Base-by-base conservation (phyloP, 331 rosid genomes). In the Pyracantha coccinea region DNA sequence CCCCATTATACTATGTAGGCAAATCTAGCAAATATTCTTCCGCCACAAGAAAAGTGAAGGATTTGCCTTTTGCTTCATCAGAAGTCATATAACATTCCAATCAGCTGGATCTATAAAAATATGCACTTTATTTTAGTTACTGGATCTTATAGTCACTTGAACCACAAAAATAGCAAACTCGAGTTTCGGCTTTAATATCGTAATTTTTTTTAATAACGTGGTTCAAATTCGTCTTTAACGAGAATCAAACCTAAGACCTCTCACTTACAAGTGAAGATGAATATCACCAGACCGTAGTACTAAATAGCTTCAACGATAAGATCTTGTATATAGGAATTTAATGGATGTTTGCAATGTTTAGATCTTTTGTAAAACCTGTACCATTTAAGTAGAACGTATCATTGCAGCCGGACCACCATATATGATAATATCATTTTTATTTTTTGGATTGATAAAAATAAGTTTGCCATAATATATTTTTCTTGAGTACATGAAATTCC, bases 11-110 rank as follows among this genome's bases (percentile, higher is more conserved):
- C 31, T 61, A 21, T 68, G 69, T 64, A 20, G 38, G 35, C 66
- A 81, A 77, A 81, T 82, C 82, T 45, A 14, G 70, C 19, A 45
- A 64, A 38, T 17, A 41, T 81, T 50, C 55, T 50, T 61, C 25
- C 12, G 57, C 45, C 44, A 35, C 20, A 62, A 60, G 21, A 68
- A 4, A 66, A 5, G 61, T 62, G 38, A 50, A 50, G 55, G 55
- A 50, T 50, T 16, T 16, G 20, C 20, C 20, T 2, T 38, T 71
- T 61, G 68, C 50, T 66, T 12, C 71, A 50, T 63, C 58, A 10
- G 38, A 66, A 47, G 78, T 72, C 75, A 72, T 50, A 44, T 33
- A 77, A 52, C 52, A 16, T 15, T 50, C 55, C 55, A 16, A 6
- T 2, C 9, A 50, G 9, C 44, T 35, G 44, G 44, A 35, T 35